Conservation (phyloP, 352 stramenopile genomes). For the Phytopythium ostracodes region DNA sequence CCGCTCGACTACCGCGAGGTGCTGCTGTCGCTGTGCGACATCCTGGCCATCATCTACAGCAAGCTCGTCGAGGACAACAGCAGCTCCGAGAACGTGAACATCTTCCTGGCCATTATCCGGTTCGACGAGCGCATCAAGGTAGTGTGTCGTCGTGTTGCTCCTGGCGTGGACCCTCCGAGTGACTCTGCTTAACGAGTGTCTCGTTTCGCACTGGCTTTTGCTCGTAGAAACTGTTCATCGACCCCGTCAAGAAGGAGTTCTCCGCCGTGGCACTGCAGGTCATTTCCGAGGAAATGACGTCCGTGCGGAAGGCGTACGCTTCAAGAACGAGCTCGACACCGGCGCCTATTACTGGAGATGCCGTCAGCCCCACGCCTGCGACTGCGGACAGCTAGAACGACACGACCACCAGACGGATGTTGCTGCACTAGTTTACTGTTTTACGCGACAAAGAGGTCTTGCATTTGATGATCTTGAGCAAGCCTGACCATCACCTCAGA, state of each 20-base stretch:
- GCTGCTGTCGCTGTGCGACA: constrained; percentile 76
- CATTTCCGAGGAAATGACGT: constrained; percentile 53
- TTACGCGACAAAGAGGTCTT: neutral
- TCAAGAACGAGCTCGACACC: constrained; percentile 9
- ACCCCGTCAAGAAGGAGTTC: constrained; percentile 81
- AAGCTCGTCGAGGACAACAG: constrained; percentile 76
- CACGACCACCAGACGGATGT: neutral
- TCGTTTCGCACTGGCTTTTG: neutral
- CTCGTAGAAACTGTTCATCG: constrained; percentile 80
- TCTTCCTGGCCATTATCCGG: constrained; percentile 75
- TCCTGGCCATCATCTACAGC: constrained; percentile 79
- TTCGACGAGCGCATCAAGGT: constrained; percentile 86
- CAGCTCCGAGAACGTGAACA: constrained; percentile 62
- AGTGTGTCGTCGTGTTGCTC: neutral
- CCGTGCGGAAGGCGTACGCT: constrained; percentile 47
- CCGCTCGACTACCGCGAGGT: constrained; percentile 79
- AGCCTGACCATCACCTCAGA: neutral
- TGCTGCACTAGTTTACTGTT: neutral
- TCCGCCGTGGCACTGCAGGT: constrained; percentile 49
- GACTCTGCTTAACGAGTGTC: neutral
- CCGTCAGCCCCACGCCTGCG: neutral
- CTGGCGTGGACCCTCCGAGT: neutral
- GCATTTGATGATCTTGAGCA: neutral
- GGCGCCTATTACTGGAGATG: neutral
- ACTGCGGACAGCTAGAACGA: neutral